Evolutionary conservation across 306 rosid species (phyloP).

Genomic region (Rubus idaeus): DNA sequence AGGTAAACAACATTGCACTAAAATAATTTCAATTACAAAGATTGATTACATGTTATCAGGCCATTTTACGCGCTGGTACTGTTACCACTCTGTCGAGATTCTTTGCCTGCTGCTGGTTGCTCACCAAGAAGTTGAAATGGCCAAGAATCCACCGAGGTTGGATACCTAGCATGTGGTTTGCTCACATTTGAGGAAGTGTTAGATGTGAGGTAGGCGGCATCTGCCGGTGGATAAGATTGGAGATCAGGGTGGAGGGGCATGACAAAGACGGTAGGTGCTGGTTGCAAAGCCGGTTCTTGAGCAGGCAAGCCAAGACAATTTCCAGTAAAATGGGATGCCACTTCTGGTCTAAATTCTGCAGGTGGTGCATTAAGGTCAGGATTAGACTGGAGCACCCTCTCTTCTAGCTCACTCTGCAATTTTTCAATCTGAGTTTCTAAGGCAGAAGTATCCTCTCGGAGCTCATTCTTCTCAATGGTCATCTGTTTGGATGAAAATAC

Average conservation of each 20-base stretch:
- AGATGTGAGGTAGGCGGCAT: conserved; percentile 31
- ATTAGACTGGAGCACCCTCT: conserved; percentile 51
- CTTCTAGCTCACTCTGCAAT: conserved; percentile 63
- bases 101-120: conserved; percentile 43
- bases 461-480: conserved; percentile 68
- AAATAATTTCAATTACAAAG: not conserved
- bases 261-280: conserved; percentile 60
- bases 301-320: conserved; percentile 42
- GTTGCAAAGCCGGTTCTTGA: conserved; percentile 50
- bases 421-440: conserved; percentile 66
- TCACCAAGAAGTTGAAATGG: conserved; percentile 68
- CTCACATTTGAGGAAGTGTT: conserved; percentile 50
- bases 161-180: conserved; percentile 94
- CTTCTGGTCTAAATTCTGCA: conserved; percentile 34
- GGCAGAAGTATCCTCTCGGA: conserved; percentile 68
- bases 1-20: conserved; percentile 2
- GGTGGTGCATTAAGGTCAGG: conserved; percentile 75
- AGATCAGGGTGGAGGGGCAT: conserved; percentile 55
- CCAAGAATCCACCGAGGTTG: conserved; percentile 84
- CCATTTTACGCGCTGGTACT: conserved; percentile 10
- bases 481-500: conserved; percentile 48
- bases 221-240: conserved; percentile 41
- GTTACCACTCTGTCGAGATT: conserved; percentile 3
- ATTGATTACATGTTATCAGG: conserved; percentile 25
- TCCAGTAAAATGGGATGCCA: conserved; percentile 39